Evolutionary conservation across 148 eudicot genomes (phyloP), one percentile per base, ranked within the genome.

Genomic region (Polygonum maritimum): DNA sequence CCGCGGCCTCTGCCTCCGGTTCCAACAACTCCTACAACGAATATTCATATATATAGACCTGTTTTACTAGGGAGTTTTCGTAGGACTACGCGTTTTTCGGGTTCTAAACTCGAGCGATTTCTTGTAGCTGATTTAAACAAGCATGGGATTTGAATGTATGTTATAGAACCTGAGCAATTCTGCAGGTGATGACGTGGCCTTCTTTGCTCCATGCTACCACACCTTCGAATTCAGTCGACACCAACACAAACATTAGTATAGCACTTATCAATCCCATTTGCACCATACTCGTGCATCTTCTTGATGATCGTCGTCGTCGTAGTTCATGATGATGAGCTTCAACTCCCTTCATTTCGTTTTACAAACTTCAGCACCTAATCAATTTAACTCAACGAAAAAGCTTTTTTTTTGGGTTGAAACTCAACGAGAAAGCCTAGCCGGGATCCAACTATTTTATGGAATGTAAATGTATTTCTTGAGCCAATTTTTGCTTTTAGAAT

Each of bases 131-230:
- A 26, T 26, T 26, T 26, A 26, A 26, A 26, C 31, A 26, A 26
- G 31, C 31, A 26, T 26, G 31, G 31, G 31, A 26, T 26, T 26
- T 26, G 31, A 26, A 26, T 26, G 31, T 26, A 26, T 26, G 31
- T 26, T 26, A 26, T 39, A 49, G 11, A 49, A 49, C 54, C 36
- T 58, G 67, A 11, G 67, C 67, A 58, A 58, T 58, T 58, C 67
- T 58, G 67, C 67, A 58, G 67, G 67, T 58, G 35, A 58, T 22
- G 67, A 58, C 22, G 14, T 58, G 67, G 13, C 67, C 67, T 11
- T 58, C 67, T 58, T 58, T 58, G 67, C 67, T 58, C 67, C 67
- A 58, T 22, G 67, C 67, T 26, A 4, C 12, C 67, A 58, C 67
- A 12, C 36, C 36, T 58, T 3, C 1, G 1, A 26, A 26, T 26